Evolutionary conservation across 75 land plant species (phyloP).

Genomic region (Larix kaempferi): DNA sequence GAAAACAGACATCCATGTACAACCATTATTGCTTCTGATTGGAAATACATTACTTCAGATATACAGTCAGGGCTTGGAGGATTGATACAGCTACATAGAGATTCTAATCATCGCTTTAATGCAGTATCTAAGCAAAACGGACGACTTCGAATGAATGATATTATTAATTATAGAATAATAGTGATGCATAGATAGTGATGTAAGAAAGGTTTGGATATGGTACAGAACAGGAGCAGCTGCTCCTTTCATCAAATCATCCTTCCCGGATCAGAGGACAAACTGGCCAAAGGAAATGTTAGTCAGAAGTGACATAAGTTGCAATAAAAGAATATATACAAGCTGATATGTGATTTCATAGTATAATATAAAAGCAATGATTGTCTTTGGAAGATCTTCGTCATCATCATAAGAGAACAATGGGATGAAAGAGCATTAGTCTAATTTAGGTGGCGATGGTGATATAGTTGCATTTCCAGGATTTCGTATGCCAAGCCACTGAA

Average conservation of each 20-base stretch:
- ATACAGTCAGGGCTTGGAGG: background rate
- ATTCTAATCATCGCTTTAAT: background rate
- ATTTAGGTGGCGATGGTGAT: conserved; percentile 10
- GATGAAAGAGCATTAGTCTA: background rate
- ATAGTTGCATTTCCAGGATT: conserved; percentile 10
- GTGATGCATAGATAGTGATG: background rate
- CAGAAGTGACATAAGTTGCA: background rate
- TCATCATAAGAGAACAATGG: background rate
- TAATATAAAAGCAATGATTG: background rate
- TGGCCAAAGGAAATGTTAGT: background rate
- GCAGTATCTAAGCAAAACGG: background rate
- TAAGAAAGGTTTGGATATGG: background rate
- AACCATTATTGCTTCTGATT: background rate
- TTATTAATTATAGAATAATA: background rate
- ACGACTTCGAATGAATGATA: background rate
- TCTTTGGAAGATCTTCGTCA: background rate
- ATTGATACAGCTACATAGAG: background rate
- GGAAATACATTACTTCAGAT: background rate
- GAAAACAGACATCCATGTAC: background rate
- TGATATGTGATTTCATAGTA: background rate
- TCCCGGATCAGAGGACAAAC: conserved; percentile 4
- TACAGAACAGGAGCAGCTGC: background rate
- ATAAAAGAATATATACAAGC: background rate
- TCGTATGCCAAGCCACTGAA: conserved; percentile 36
- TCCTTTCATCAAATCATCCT: background rate